Evolutionary conservation across 306 rosid genomes (phyloP), one percentile per base, ranked within the genome.

Genomic region (Fragaria nilgerrensis): DNA sequence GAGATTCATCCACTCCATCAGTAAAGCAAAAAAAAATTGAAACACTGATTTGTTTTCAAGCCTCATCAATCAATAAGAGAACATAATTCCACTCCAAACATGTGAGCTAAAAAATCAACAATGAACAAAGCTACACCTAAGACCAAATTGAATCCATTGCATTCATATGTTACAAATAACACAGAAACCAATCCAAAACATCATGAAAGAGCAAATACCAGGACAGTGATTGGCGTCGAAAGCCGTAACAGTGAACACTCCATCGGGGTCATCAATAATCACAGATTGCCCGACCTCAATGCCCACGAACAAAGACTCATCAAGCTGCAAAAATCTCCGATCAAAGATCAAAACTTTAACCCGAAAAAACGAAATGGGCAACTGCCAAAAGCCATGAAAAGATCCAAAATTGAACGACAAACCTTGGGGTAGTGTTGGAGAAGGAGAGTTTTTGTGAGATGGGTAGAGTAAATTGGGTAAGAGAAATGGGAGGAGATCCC

Each of bases 161-260:
- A 61, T 27, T 64, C 13, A 34, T 17, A 64, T 34, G 6, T 15
- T 64, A 32, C 43, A 62, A 62, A 61, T 0, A 13, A 13, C 41
- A 62, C 37, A 62, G 16, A 62, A 63, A 29, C 3, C n/a, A 52
- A 72, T 22, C 20, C 53, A 13, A 7, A 1, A 58, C 45, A 39
- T 48, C n/a, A 47, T 73, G 63, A 34, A 68, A 14, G n/a, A 25
- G 39, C 23, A 34, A 63, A 15, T 86, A 89, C 90, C 96, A 76
- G 96, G 96, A 72, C 93, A 93, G 78, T 91, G 93, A 85, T 86
- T 87, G 52, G 96, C 98, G 61, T 93, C 93, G 9, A 93, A 86
- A 70, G 91, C 93, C 10, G 91, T 84, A 48, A 87, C 94, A 1
- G 85, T 74, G 85, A 93, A 89, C 23, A 56, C 37, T 2, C 94